These are phyloP conservation scores for Neoboletus brunneissimus DNA, from an alignment of 768 basidiomycete species.

Conservation along the genomic window DNA sequence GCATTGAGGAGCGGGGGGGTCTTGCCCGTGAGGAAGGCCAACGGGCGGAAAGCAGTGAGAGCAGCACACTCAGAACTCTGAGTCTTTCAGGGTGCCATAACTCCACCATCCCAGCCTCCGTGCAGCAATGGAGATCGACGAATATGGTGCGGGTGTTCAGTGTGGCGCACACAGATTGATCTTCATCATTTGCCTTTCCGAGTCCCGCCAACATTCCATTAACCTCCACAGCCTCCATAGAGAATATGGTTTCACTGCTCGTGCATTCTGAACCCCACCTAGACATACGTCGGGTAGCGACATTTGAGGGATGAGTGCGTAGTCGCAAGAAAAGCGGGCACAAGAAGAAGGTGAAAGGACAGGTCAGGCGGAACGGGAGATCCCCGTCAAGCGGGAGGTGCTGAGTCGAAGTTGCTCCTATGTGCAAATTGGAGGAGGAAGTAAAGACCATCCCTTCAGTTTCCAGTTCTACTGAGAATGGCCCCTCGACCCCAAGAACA, in stretches of 20 bases:
- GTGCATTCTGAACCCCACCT: conserved; percentile 37
- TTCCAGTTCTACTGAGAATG: conserved; percentile 54
- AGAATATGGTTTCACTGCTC: conserved; percentile 50
- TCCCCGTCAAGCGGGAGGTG: conserved; percentile 32
- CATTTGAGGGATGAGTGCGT: conserved; percentile 33
- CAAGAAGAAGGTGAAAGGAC: conserved; percentile 40
- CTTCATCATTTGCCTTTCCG: conserved; percentile 50
- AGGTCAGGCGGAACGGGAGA: conserved; percentile 45
- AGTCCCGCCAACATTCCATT: conserved; percentile 42
- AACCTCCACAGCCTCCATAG: conserved; percentile 56
- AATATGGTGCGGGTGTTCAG: conserved; percentile 44
- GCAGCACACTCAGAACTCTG: conserved; percentile 48
- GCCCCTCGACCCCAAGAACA: conserved; percentile 35
- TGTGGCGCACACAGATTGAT: conserved; percentile 35
- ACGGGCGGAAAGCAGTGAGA: conserved; percentile 37
- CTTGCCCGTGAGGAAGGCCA: conserved; percentile 9
- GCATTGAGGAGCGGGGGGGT: conserved; percentile 26
- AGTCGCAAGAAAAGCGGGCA: conserved; percentile 55
- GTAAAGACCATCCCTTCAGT: conserved; percentile 50
- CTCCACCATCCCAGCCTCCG: conserved; percentile 62
- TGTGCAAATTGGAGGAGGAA: conserved; percentile 42
- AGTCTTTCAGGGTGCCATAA: conserved; percentile 65
- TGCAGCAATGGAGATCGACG: conserved; percentile 45
- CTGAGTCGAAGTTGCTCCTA: conserved; percentile 19
- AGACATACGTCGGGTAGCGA: conserved; percentile 29